These are phyloP conservation scores for Astrocystis sublimbata DNA, from an alignment of 495 filamentous ascomycete species.

Conservation along the genomic window DNA sequence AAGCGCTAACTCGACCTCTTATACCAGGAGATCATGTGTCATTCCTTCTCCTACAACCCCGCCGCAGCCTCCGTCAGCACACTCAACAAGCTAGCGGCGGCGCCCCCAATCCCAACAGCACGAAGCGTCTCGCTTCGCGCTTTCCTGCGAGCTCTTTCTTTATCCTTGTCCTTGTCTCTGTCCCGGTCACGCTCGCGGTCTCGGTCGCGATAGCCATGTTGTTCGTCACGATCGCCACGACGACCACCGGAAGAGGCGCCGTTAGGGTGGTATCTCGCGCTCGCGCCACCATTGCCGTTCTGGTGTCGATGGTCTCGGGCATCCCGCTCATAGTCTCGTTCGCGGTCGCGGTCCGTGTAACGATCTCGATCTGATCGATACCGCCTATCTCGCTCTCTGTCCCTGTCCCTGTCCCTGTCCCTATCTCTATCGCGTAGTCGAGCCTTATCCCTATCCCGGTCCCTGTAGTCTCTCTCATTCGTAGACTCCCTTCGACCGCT, in stretches of 20 bases:
- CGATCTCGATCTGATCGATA: constrained; percentile 30
- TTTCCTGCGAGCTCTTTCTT: constrained; percentile 38
- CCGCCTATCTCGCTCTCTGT: constrained; percentile 27
- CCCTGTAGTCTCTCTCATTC: constrained; percentile 23
- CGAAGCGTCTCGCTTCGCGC: constrained; percentile 42
- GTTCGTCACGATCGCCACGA: constrained; percentile 9
- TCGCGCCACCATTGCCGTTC: constrained; percentile 9
- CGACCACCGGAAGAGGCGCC: constrained; percentile 2
- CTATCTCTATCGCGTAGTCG: constrained; percentile 25
- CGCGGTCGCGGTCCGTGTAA: constrained; percentile 28
- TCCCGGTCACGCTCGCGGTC: constrained; percentile 10
- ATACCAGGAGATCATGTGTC: neutral
- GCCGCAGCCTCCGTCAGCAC: constrained; percentile 52
- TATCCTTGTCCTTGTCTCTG: constrained; percentile 23
- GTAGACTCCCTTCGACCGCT: constrained; percentile 27
- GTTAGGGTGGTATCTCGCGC: constrained; percentile 7
- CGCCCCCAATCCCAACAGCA: constrained; percentile 52
- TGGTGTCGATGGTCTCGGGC: constrained; percentile 21
- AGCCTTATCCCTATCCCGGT: constrained; percentile 26
- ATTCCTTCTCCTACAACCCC: constrained; percentile 20
- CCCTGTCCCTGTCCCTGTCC: constrained; percentile 22
- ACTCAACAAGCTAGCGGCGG: constrained; percentile 51
- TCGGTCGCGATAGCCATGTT: neutral
- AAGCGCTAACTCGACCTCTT: too few species aligned
- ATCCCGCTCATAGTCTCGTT: constrained; percentile 26